A percentile compares a stretch with the other conserved stretches of the same genome.
Evolutionary conservation across 768 basidiomycete species (phyloP).

Genomic region (Panellus pusillus): DNA sequence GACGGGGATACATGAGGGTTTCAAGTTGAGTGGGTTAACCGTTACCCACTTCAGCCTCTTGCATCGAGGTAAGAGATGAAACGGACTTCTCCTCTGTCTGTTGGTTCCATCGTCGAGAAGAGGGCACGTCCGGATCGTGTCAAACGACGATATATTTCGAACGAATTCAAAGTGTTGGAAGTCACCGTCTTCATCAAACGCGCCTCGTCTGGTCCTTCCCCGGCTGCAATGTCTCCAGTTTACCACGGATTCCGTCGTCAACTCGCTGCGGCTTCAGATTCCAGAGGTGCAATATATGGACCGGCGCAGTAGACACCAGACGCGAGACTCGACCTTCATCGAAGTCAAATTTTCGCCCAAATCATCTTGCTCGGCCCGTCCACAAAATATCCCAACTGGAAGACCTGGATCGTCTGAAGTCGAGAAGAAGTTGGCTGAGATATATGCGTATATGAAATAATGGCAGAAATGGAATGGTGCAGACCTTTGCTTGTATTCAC

Average conservation of each 20-base stretch:
- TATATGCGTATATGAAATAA: neutral
- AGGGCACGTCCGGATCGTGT: conserved; percentile 1
- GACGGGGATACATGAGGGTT: conserved; percentile 9
- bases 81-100: neutral
- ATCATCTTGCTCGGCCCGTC: conserved; percentile 10
- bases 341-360: neutral
- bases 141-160: conserved; percentile 13
- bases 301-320: conserved; percentile 12
- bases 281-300: conserved; percentile 11
- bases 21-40: neutral
- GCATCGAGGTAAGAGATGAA: too few relatives aligned
- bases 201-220: conserved; percentile 1
- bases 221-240: conserved; percentile 3
- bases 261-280: neutral
- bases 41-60: too few relatives aligned
- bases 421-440: conserved; percentile 3
- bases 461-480: neutral
- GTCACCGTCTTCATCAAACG: conserved; percentile 15
- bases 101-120: conserved; percentile 10
- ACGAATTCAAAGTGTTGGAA: conserved; percentile 13
- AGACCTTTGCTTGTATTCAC: conserved; percentile 6
- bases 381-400: conserved; percentile 6
- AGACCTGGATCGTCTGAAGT: conserved; percentile 11
- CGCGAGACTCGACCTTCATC: neutral
- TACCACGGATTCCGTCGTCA: neutral